phyloP scores from a whole-genome alignment of 352 stramenopile species.

The Halophytophthora batemanensis region DNA sequence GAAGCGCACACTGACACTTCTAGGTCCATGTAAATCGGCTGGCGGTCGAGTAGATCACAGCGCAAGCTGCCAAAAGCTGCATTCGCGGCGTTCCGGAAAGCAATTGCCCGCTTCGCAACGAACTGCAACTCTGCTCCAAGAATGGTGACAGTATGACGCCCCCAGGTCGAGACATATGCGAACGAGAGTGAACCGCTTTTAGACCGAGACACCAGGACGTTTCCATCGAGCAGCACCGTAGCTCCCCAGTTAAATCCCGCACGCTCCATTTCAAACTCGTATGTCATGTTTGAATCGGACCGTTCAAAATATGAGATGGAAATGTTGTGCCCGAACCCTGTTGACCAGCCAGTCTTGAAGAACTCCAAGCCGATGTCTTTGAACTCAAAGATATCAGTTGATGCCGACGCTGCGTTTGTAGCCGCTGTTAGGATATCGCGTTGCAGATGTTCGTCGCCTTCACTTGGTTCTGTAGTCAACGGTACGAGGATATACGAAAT shows the following conservation, averaged over 20 bases:
- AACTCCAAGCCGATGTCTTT: constrained; percentile 29
- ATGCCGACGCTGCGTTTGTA: constrained; percentile 1
- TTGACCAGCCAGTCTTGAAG: constrained; percentile 21
- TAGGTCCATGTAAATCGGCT: constrained; percentile 32
- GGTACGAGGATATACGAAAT: constrained; percentile 34
- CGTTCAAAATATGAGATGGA: constrained; percentile 50
- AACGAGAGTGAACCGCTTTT: constrained; percentile 33
- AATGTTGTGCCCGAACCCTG: constrained; percentile 52
- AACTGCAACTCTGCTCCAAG: constrained; percentile 48
- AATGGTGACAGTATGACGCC: constrained; percentile 35
- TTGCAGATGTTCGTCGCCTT: constrained; percentile 9
- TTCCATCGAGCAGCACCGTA: constrained; percentile 32
- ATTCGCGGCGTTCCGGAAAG: constrained; percentile 34
- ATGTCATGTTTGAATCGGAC: constrained; percentile 19
- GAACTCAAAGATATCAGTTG: constrained; percentile 44
- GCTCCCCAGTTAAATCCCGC: constrained; percentile 49
- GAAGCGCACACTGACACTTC: constrained; percentile 28
- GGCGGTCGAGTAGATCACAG: constrained; percentile 48
- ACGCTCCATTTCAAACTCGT: constrained; percentile 48
- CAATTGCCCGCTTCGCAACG: constrained; percentile 28
- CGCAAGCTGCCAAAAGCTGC: constrained; percentile 32
- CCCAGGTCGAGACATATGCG: constrained; percentile 29
- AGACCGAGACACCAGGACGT: constrained; percentile 21
- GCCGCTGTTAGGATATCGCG: constrained; percentile 10
- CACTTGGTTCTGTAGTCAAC: constrained; percentile 19